A percentile compares a stretch with the other conserved stretches of the same genome.
Conservation (phyloP, 345 rosid species). For the Ceriops zippeliana region DNA sequence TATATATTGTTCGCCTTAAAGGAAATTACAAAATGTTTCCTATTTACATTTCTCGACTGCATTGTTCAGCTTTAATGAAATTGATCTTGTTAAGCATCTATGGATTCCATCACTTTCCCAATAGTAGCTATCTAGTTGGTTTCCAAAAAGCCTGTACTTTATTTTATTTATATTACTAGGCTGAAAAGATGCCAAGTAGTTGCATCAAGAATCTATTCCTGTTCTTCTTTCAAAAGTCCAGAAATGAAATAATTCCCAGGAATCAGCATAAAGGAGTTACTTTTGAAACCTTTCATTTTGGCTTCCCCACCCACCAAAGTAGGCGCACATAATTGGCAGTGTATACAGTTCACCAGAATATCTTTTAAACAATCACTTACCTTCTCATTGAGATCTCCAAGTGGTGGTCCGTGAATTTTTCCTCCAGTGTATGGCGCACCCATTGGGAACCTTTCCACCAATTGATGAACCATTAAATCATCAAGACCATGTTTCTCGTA, state of each 20-base stretch:
- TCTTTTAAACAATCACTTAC: slow-evolving; percentile 35
- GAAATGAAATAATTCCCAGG: slow-evolving; percentile 16
- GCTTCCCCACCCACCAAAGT: slow-evolving; percentile 4
- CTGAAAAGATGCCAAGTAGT: slow-evolving; percentile 21
- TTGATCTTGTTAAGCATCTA: slow-evolving; percentile 6
- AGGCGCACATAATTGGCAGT: not conserved
- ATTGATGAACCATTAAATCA: slow-evolving; percentile 95
- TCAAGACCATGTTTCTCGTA: slow-evolving; percentile 96
- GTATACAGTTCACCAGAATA: not conserved
- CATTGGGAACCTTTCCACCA: slow-evolving; percentile 99
- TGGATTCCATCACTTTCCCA: slow-evolving; percentile 13
- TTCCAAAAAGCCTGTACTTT: not conserved
- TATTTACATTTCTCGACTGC: not conserved
- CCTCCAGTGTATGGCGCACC: slow-evolving; percentile 99
- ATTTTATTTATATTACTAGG: not conserved
- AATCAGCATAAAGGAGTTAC: slow-evolving; percentile 30
- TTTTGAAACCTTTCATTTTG: slow-evolving; percentile 19
- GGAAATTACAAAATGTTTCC: not conserved
- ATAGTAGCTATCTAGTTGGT: slow-evolving; percentile 3
- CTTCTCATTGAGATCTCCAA: slow-evolving; percentile 94
- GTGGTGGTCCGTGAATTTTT: slow-evolving; percentile 94
- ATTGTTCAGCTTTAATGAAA: not conserved
- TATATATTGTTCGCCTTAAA: slow-evolving; percentile 1
- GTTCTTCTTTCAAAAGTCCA: not conserved
- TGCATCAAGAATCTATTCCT: slow-evolving; percentile 25